Percentiles rank a stretch among this genome's conserved stretches.
phyloP scores from a whole-genome alignment of 2,329 filamentous ascomycete species.

The Exophiala sp. region DNA sequence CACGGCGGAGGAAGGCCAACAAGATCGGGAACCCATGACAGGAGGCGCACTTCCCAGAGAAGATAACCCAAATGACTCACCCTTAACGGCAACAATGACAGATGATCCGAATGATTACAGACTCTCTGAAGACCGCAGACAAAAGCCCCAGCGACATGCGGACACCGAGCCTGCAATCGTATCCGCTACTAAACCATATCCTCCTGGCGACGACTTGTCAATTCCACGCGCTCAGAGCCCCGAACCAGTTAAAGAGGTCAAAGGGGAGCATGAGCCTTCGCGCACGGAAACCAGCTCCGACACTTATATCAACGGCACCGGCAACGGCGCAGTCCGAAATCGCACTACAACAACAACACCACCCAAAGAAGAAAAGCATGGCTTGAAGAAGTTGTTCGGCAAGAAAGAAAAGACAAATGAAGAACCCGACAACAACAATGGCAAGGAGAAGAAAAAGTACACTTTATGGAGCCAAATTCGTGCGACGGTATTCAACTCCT shows the following conservation, averaged over 20 bases:
- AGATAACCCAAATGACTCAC: neutral
- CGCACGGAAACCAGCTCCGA: conserved; percentile 8
- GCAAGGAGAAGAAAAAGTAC: conserved; percentile 37
- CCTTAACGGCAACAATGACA: conserved; percentile 6
- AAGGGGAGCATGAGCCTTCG: conserved; percentile 4
- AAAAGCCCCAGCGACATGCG: conserved; percentile 10
- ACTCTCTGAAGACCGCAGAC: conserved; percentile 1
- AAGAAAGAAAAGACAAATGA: conserved; percentile 1
- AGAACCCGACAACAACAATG: conserved; percentile 22
- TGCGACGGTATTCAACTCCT: conserved; percentile 74
- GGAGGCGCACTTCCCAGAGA: neutral
- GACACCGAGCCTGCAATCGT: conserved; percentile 13
- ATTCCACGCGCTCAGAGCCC: conserved; percentile 20
- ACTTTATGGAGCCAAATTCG: conserved; percentile 65
- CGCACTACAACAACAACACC: neutral
- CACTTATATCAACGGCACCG: conserved; percentile 10
- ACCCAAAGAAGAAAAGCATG: conserved; percentile 11
- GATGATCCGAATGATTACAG: conserved; percentile 22
- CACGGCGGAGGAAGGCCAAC: conserved; percentile 15
- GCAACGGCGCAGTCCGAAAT: conserved; percentile 9
- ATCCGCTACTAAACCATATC: conserved; percentile 7
- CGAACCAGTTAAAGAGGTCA: conserved; percentile 1
- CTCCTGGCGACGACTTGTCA: conserved; percentile 11
- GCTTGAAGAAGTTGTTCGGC: conserved; percentile 15
- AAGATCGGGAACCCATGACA: neutral